A percentile compares a stretch with the other conserved stretches of the same genome.
Evolutionary conservation across 1,139 yeast species (phyloP).

Genomic region (Hemisphaericaspora xylanilytica): DNA sequence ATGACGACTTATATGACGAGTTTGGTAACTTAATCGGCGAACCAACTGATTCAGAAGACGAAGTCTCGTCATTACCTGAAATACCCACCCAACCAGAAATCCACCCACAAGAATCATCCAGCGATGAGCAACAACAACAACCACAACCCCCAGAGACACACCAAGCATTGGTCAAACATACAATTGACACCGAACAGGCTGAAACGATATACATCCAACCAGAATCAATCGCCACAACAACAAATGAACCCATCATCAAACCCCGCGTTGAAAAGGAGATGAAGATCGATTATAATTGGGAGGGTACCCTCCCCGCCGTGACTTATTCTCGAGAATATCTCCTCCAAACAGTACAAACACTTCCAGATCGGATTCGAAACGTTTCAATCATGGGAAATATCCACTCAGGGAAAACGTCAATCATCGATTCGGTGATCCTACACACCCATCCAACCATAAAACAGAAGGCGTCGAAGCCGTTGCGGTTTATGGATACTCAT

Average conservation of each 20-base stretch:
- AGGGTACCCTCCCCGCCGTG: constrained; percentile 56
- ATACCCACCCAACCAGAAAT: constrained; percentile 11
- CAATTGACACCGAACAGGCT: constrained; percentile 6
- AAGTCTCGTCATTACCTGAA: constrained; percentile 10
- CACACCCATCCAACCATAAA: constrained; percentile 55
- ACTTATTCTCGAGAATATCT: constrained; percentile 65
- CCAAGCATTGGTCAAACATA: constrained; percentile 12
- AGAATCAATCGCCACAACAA: constrained; percentile 9
- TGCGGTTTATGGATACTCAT: constrained; percentile 70
- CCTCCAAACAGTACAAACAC: constrained; percentile 37
- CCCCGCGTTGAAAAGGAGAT: constrained; percentile 48
- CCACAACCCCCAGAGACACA: constrained; percentile 13
- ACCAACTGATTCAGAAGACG: constrained; percentile 43
- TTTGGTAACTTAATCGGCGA: constrained; percentile 74
- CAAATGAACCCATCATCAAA: constrained; percentile 61
- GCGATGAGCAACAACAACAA: constrained; percentile 16
- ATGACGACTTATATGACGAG: constrained; percentile 67
- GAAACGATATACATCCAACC: constrained; percentile 28
- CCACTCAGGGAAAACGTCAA: constrained; percentile 85
- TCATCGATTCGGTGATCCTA: constrained; percentile 65
- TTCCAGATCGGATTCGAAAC: constrained; percentile 71
- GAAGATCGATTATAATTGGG: constrained; percentile 39
- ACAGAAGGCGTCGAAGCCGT: constrained; percentile 36
- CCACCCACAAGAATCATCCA: constrained; percentile 16
- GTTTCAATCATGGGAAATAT: constrained; percentile 79